Evolutionary conservation across 2,329 filamentous ascomycete species (phyloP), one percentile per base, ranked within the genome.

Genomic region (Hysterium pulicare): DNA sequence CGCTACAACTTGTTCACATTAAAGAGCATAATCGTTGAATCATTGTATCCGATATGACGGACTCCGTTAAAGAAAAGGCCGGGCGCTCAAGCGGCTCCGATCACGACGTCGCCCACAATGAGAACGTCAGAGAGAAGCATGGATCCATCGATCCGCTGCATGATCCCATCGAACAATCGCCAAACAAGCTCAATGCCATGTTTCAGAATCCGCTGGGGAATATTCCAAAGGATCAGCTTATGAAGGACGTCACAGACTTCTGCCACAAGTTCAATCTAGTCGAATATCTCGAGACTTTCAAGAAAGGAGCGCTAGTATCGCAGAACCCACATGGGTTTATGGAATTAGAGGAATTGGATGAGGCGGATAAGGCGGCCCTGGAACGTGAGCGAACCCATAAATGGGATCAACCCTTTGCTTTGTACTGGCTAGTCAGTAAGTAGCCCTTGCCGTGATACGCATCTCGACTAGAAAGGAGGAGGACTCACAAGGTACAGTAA

Each of bases 181-280:
- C n/a, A n/a, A 31, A 16, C 28, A 31, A 31, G 28, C 28, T 31
- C 28, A 31, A 31, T 16, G 32, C 32, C 4, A 10, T 54, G 11
- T 70, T 79, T 41, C 69, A 73, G 41, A 83, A 83, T 31, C 76
- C 76, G 9, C 67, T 84, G 3, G 72, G 68, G 2, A 76, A 72
- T 0, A 70, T 83, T 6, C 69, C 75, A 2, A 70, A 72, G 21
- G 68, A 75, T 1, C 62, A 74, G 40, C 71, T 84, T 11, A 59
- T 83, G 30, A 59, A 64, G 16, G 70, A 79, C 46, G 80, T 83
- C 2, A 70, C 77, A 33, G 57, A 65, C 0, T 84, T 82, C 56
- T 78, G 75, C 33, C 48, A 57, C 3, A 61, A 73, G n/a, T 71
- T 73, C 38, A 70, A 69, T 7, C 62, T 81, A 3, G 67, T 68